A percentile compares a stretch with the other conserved stretches of the same genome.
These are phyloP conservation scores for Penicillium turbatum DNA, from an alignment of 495 filamentous ascomycete species.

Conservation along the genomic window DNA sequence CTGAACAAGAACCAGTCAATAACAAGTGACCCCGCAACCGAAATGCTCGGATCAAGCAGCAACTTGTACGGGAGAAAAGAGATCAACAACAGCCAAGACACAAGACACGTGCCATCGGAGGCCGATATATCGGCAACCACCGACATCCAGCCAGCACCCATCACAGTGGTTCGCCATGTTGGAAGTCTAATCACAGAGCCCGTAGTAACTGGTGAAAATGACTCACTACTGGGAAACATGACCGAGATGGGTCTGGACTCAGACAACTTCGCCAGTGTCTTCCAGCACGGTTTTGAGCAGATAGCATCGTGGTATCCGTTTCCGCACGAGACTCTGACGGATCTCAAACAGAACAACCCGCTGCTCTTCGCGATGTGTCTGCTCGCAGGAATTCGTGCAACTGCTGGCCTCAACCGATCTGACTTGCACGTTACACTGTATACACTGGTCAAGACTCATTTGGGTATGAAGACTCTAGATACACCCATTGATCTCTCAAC, in stretches of 20 bases:
- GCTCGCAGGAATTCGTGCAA: constrained; percentile 6
- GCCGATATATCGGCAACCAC: neutral
- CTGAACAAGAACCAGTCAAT: neutral
- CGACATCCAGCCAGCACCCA: constrained; percentile 5
- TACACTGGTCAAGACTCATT: constrained; percentile 7
- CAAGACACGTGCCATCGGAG: neutral
- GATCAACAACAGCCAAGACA: neutral
- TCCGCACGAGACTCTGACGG: constrained; percentile 1
- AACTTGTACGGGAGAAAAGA: neutral
- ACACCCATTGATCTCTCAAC: constrained; percentile 6
- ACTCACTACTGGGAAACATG: neutral
- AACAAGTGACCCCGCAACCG: neutral
- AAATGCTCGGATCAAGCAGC: neutral
- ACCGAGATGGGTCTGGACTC: constrained; percentile 9
- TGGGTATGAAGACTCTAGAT: constrained; percentile 8
- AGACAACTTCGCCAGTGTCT: neutral
- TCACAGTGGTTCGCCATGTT: constrained; percentile 7
- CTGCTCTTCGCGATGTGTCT: constrained; percentile 8
- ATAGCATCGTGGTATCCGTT: constrained; percentile 9
- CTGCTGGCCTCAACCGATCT: constrained; percentile 1
- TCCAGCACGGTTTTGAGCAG: constrained; percentile 7
- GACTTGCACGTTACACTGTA: constrained; percentile 2
- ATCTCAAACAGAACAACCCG: constrained; percentile 4
- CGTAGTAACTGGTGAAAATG: constrained; percentile 1
- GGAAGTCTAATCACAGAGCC: constrained; percentile 11